Base-by-base conservation (phyloP, 768 basidiomycete species). In the Boletus rubroflammeus region DNA sequence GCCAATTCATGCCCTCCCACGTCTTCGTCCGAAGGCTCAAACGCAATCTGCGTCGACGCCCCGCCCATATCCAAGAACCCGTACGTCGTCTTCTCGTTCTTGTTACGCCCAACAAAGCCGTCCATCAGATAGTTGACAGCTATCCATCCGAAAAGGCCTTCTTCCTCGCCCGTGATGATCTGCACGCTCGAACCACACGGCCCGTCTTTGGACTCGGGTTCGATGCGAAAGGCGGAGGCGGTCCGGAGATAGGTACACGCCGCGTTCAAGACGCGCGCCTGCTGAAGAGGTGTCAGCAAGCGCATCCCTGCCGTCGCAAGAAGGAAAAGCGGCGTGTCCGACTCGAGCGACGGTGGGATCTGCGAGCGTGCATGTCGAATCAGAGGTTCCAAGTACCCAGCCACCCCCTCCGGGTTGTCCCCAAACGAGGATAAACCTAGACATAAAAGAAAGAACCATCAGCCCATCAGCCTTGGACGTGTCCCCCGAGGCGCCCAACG, bases 21-120 rank as follows among this genome's bases (percentile, higher is more conserved):
- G 54, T 84, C 85, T n/a, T 39, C 58, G 6, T 75, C 69, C 40
- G 80, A 80, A 0, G 97, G 97, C 65, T 98, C 94, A 65, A 98
- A 99, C 11, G 97, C 97, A 57, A 99, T 95, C 71, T 99, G 97
- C 8, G 96, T 98, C 14, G 95, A 98, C 17, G 97, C 97, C 25
- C 97, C 96, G 49, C 97, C 97, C 97, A 98, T 99, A 69, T 99
- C 97, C 60, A 99, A 77, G 71, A 99, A 99, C 6, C 97, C 97
- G 65, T 93, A 98, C 5, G 96, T 98, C 19, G 92, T 91, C 46
- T 78, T 80, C 67, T 83, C 78, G 48, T 80, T 67, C 45, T 44
- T 53, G 46, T 21, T 9, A 0, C 72, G 70, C 10, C 78, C 78
- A 1, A 76, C 77, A 65, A 99, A 99, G 2, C 95, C 96, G 65